phyloP scores from a whole-genome alignment of 306 rosid genomes.

The Rosa chinensis region DNA sequence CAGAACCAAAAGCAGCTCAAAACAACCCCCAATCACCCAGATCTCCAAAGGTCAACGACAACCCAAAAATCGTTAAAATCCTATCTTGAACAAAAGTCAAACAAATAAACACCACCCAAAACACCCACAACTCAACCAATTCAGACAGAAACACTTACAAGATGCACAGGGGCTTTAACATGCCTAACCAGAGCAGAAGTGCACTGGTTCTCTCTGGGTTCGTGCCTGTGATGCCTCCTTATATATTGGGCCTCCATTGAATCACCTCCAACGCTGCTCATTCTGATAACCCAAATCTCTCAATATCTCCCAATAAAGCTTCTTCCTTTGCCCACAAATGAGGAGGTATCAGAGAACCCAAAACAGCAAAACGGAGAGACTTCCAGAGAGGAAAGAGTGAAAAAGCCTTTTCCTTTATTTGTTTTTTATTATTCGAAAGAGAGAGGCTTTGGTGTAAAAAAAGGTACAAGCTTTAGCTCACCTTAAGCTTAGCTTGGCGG shows the following conservation, averaged over 20 bases:
- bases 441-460: constrained; percentile 24
- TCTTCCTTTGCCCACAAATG: not conserved
- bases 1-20: constrained; percentile 15
- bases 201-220: constrained; percentile 74
- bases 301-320: not conserved
- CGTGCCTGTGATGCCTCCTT: constrained; percentile 82
- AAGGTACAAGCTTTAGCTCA: constrained; percentile 3
- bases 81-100: constrained; percentile 10
- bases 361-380: constrained; percentile 18
- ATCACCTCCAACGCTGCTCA: constrained; percentile 51
- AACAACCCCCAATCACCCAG: constrained; percentile 29
- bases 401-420: not conserved
- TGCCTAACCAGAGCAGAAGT: constrained; percentile 85
- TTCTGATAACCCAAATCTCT: constrained; percentile 7
- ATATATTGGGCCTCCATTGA: constrained; percentile 74
- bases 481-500: constrained; percentile 39
- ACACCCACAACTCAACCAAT: not conserved
- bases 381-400: constrained; percentile 10
- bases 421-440: constrained; percentile 3
- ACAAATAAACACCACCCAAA: constrained; percentile 2
- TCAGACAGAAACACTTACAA: constrained; percentile 42
- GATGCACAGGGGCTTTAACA: constrained; percentile 83
- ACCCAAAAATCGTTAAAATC: not conserved
- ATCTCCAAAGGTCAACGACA: constrained; percentile 34
- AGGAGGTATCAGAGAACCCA: not conserved